Evolutionary conservation across 108 stramenopile species (phyloP).

Genomic region (Nitzschia sp.): DNA sequence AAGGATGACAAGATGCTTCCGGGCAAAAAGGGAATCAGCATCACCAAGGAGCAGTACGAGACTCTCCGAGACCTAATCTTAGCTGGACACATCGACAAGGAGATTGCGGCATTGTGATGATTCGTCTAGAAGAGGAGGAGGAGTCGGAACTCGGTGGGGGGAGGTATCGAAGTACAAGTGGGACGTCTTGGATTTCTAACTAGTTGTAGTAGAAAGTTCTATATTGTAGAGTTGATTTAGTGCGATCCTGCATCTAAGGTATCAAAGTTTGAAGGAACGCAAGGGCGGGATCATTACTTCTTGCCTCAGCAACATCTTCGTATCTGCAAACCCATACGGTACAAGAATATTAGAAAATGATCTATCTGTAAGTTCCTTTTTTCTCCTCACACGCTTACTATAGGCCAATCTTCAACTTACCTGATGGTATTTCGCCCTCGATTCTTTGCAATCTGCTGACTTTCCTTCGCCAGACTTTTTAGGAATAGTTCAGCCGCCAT

Average conservation of each 20-base stretch:
- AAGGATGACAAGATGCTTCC: constrained; percentile 70
- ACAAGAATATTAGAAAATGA: too few relatives aligned
- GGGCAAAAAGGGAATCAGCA: constrained; percentile 79
- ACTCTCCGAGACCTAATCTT: constrained; percentile 43
- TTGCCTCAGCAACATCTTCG: constrained; percentile 85
- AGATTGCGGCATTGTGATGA: neutral
- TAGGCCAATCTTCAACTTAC: constrained; percentile 7
- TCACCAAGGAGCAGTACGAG: constrained; percentile 72
- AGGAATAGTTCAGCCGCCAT: constrained; percentile 76
- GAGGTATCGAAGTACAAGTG: too few relatives aligned
- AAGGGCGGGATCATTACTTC: constrained; percentile 63
- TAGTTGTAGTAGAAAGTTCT: neutral
- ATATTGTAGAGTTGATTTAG: too few relatives aligned
- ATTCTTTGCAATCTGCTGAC: constrained; percentile 60
- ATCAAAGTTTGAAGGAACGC: constrained; percentile 72
- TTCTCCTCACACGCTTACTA: too few relatives aligned
- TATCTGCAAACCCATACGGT: constrained; percentile 36
- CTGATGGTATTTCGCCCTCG: constrained; percentile 76
- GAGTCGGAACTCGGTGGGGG: too few relatives aligned
- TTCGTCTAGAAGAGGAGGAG: too few relatives aligned
- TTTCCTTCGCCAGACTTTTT: constrained; percentile 67
- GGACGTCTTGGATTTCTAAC: too few relatives aligned
- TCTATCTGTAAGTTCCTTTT: too few relatives aligned
- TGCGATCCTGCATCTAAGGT: constrained; percentile 55
- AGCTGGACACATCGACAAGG: constrained; percentile 26